Conservation (phyloP, 371 early-diverging fungal species). For the Mucor velutinosus region DNA sequence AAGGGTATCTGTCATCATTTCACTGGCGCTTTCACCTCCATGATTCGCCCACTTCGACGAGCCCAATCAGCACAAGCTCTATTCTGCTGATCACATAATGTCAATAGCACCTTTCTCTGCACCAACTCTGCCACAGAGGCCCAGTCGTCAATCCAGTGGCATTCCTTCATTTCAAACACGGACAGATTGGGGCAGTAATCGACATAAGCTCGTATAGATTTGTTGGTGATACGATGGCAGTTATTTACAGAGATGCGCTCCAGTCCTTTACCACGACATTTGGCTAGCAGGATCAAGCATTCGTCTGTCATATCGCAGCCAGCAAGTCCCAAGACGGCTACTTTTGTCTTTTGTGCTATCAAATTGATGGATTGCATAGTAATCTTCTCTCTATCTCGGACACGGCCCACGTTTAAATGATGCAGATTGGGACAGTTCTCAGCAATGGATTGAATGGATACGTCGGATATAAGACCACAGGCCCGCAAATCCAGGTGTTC, state of each 20-base stretch:
- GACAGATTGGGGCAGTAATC: slow-evolving; percentile 51
- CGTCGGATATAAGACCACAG: slow-evolving; percentile 59
- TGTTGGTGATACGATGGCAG: slow-evolving; percentile 57
- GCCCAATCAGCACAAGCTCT: slow-evolving; percentile 50
- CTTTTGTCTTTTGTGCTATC: slow-evolving; percentile 53
- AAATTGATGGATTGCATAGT: slow-evolving; percentile 52
- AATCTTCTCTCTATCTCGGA: slow-evolving; percentile 54
- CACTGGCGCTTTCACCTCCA: slow-evolving; percentile 42
- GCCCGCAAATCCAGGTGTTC: slow-evolving; percentile 60
- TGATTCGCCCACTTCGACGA: slow-evolving; percentile 22
- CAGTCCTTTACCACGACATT: slow-evolving; percentile 42
- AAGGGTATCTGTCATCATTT: slow-evolving; percentile 25
- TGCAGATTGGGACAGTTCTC: slow-evolving; percentile 44
- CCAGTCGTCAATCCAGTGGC: slow-evolving; percentile 52
- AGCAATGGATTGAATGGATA: slow-evolving; percentile 48
- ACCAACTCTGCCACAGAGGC: slow-evolving; percentile 39
- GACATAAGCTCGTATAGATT: slow-evolving; percentile 48
- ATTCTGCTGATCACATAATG: slow-evolving; percentile 50
- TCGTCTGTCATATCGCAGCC: slow-evolving; percentile 63
- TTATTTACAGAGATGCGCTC: slow-evolving; percentile 64
- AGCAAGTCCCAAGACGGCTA: slow-evolving; percentile 58
- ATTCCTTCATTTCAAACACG: slow-evolving; percentile 67
- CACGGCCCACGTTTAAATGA: slow-evolving; percentile 62
- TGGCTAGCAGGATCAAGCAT: slow-evolving; percentile 54
- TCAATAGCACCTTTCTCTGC: slow-evolving; percentile 41